Conservation (phyloP, 257 asterid species). For the Fraxinus anomala region DNA sequence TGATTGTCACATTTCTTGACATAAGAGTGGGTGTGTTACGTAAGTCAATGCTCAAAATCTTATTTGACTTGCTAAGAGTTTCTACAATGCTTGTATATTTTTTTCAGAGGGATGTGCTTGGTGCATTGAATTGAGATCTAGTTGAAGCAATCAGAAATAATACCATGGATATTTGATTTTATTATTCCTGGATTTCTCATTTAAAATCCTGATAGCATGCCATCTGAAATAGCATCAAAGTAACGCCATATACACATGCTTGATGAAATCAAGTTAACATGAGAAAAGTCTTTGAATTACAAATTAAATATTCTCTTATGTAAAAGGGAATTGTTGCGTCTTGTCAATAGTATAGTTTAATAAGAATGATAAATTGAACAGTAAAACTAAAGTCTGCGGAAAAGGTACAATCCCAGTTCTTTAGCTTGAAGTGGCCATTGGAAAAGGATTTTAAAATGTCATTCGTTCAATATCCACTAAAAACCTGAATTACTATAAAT, state of each 20-base stretch:
- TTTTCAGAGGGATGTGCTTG: background rate
- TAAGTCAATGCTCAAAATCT: background rate
- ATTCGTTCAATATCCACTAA: background rate
- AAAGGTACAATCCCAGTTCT: background rate
- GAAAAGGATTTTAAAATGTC: background rate
- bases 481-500: background rate
- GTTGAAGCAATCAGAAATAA: background rate
- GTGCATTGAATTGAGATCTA: background rate
- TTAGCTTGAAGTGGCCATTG: background rate
- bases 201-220: too few species aligned
- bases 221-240: too few species aligned
- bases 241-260: too few species aligned
- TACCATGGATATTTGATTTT: background rate
- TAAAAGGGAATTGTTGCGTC: too few species aligned
- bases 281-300: too few species aligned
- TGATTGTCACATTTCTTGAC: background rate
- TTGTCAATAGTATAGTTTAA: background rate
- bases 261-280: too few species aligned
- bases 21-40: background rate
- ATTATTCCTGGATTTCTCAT: too few species aligned
- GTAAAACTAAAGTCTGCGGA: background rate
- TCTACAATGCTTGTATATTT: background rate
- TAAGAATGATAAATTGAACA: background rate
- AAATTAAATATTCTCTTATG: too few species aligned
- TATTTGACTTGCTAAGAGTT: background rate